A percentile compares a stretch with the other conserved stretches of the same genome.
These are phyloP conservation scores for Thermothelomyces thermophilus DNA, from an alignment of 2,329 filamentous ascomycete species.

Conservation along the genomic window DNA sequence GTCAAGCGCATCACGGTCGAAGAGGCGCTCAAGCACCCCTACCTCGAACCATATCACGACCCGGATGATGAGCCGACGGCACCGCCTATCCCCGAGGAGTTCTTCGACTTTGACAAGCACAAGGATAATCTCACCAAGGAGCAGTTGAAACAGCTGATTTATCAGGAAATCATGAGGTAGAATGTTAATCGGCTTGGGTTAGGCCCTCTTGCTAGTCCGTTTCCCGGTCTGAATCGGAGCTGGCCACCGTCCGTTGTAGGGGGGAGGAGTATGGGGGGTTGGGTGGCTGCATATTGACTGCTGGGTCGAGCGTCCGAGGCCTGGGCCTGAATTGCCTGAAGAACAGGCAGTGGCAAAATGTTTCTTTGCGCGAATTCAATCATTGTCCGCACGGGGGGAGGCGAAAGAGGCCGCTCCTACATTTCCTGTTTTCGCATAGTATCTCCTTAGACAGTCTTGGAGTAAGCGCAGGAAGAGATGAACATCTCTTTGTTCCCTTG, in stretches of 20 bases:
- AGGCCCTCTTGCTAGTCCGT: background rate
- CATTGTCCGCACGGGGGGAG: background rate
- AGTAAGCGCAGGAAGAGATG: background rate
- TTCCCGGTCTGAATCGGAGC: background rate
- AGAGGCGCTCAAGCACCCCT: slow-evolving; percentile 93
- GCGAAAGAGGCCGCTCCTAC: background rate
- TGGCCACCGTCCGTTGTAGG: background rate
- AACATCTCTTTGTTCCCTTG: background rate
- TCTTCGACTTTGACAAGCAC: slow-evolving; percentile 99
- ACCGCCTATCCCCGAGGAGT: slow-evolving; percentile 93
- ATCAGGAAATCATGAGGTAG: slow-evolving; percentile 83
- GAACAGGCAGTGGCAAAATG: background rate
- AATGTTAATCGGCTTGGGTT: background rate
- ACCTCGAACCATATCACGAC: slow-evolving; percentile 97
- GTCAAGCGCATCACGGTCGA: slow-evolving; percentile 98
- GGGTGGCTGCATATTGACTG: background rate
- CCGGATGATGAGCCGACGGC: slow-evolving; percentile 97
- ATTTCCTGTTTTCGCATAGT: background rate
- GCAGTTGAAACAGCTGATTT: slow-evolving; percentile 95
- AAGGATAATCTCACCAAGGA: slow-evolving; percentile 98
- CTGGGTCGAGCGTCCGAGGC: background rate
- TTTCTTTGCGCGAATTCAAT: slow-evolving; percentile 1
- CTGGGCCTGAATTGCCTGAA: background rate
- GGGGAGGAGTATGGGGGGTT: background rate
- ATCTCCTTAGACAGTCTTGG: background rate